Percentiles rank a stretch among this genome's conserved stretches.
Evolutionary conservation across 805 yeast species (phyloP).

Genomic region (Saturnispora saitoi): DNA sequence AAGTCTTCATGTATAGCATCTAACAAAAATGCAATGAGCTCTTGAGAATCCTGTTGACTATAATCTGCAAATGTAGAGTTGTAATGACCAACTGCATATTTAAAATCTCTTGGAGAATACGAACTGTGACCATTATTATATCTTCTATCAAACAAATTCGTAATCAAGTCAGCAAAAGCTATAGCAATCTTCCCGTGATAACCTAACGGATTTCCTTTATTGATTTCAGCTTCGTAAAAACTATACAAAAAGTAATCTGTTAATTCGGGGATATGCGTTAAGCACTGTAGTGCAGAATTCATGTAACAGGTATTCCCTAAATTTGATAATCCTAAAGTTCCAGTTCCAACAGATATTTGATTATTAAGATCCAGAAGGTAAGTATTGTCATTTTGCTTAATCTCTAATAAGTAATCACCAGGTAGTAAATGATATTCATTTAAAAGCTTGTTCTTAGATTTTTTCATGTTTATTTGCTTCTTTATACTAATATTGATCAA

Average conservation of each 20-base stretch:
- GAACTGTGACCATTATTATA: slow-evolving; percentile 16
- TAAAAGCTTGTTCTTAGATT: slow-evolving; percentile 8
- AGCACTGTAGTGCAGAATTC: slow-evolving; percentile 90
- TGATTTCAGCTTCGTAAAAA: slow-evolving; percentile 56
- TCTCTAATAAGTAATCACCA: slow-evolving; percentile 21
- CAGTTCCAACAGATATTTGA: slow-evolving; percentile 26
- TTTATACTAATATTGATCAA: slow-evolving; percentile 15
- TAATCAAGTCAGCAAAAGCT: slow-evolving; percentile 63
- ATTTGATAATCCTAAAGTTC: slow-evolving; percentile 57
- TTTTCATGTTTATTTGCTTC: slow-evolving; percentile 18
- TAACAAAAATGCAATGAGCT: slow-evolving; percentile 75
- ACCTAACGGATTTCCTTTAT: slow-evolving; percentile 75
- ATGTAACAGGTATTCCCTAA: slow-evolving; percentile 90
- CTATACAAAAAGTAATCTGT: slow-evolving; percentile 63
- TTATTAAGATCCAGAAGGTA: slow-evolving; percentile 21
- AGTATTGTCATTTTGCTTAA: slow-evolving; percentile 21
- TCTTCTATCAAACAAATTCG: slow-evolving; percentile 40
- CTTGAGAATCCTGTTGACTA: slow-evolving; percentile 91
- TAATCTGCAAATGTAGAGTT: slow-evolving; percentile 73
- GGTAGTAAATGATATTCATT: slow-evolving; percentile 9
- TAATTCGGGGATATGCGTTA: slow-evolving; percentile 78
- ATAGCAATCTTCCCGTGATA: slow-evolving; percentile 73
- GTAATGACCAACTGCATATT: slow-evolving; percentile 66
- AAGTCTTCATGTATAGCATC: slow-evolving; percentile 91
- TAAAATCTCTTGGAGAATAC: slow-evolving; percentile 68